These are phyloP conservation scores for Talaromyces sp. DNA, from an alignment of 2,329 filamentous ascomycete species.

Conservation along the genomic window DNA sequence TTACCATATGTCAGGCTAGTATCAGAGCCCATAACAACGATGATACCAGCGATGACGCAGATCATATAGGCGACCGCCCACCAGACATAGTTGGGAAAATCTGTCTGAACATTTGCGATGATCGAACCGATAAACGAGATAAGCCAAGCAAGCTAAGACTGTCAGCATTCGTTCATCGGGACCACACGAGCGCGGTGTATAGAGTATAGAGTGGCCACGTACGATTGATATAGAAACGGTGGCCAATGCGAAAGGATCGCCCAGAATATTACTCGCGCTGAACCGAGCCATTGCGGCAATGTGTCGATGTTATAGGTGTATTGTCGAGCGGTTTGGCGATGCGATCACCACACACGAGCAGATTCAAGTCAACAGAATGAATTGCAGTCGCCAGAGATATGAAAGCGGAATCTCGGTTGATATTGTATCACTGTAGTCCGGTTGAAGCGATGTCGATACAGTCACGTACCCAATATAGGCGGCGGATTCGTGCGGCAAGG, in stretches of 20 bases:
- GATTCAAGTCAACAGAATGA: neutral
- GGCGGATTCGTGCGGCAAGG: constrained; percentile 8
- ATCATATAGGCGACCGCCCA: constrained; percentile 86
- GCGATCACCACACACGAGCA: neutral
- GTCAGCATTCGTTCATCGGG: constrained; percentile 18
- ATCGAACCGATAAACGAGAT: constrained; percentile 87
- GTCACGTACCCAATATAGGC: constrained; percentile 20
- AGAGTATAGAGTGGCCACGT: constrained; percentile 43
- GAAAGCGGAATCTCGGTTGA: neutral
- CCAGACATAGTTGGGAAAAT: constrained; percentile 86
- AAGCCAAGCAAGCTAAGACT: constrained; percentile 79
- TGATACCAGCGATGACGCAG: constrained; percentile 74
- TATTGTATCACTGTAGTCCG: neutral
- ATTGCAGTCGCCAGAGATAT: neutral
- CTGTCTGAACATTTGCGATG: constrained; percentile 58
- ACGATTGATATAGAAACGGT: constrained; percentile 90
- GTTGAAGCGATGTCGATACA: constrained; percentile 11
- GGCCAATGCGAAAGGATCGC: constrained; percentile 92
- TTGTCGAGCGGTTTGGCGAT: neutral
- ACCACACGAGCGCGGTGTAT: neutral
- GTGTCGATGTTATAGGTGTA: constrained; percentile 8
- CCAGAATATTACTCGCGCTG: constrained; percentile 82
- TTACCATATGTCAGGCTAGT: constrained; percentile 85
- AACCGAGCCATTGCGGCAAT: constrained; percentile 52
- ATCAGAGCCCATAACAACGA: constrained; percentile 79